A percentile compares a stretch with the other conserved stretches of the same genome.
These are phyloP conservation scores for Carpinus fangiana DNA, from an alignment of 306 rosid genomes.

Conservation along the genomic window DNA sequence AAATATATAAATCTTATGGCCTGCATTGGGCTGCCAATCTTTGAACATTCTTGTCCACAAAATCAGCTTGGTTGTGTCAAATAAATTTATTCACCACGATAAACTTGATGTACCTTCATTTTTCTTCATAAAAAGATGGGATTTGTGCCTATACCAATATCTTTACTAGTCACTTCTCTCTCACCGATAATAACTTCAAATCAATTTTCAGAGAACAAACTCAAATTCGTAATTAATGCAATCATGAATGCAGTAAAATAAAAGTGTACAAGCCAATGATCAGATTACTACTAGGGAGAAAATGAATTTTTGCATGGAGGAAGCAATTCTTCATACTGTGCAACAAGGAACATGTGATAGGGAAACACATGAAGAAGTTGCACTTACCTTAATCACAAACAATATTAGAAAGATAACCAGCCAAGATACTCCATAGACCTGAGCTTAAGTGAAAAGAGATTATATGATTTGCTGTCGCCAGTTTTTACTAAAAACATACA, in stretches of 20 bases:
- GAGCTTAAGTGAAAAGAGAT: slow-evolving; percentile 31
- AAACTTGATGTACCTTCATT: not conserved
- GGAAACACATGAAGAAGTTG: slow-evolving; percentile 11
- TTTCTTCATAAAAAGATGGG: not conserved
- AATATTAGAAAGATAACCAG: slow-evolving; percentile 80
- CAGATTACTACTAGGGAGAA: not conserved
- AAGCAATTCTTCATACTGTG: not conserved
- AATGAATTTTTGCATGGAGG: not conserved
- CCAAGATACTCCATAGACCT: slow-evolving; percentile 98
- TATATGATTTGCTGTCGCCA: slow-evolving; percentile 10
- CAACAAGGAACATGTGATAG: not conserved
- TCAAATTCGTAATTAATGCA: not conserved
- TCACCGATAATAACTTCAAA: not conserved
- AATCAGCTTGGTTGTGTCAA: not conserved
- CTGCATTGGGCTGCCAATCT: not conserved
- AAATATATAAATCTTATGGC: no score
- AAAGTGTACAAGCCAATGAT: not conserved
- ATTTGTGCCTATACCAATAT: not conserved
- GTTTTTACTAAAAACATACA: not conserved
- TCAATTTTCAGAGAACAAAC: not conserved
- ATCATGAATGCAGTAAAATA: not conserved
- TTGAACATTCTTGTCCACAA: not conserved
- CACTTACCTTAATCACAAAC: slow-evolving; percentile 90
- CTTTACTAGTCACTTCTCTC: not conserved
- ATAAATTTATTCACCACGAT: not conserved